Evolutionary conservation across 2,329 filamentous ascomycete genomes (phyloP).

Genomic region (Fusarium circinatum): DNA sequence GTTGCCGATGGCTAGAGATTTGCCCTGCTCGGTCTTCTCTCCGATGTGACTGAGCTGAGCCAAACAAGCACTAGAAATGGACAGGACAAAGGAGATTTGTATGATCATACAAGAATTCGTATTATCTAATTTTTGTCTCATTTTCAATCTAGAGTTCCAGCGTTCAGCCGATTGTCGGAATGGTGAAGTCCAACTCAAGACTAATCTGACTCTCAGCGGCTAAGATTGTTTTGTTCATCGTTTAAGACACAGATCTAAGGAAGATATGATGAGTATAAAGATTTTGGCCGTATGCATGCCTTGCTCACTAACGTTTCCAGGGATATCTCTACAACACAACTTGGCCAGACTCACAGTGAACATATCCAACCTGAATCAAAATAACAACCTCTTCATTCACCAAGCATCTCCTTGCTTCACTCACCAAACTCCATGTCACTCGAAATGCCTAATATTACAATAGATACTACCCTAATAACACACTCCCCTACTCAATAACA

Average conservation of each 20-base stretch:
- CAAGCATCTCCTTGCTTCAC: neutral
- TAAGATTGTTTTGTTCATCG: too few relatives aligned
- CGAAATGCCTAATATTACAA: conserved; percentile 27
- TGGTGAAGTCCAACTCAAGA: neutral
- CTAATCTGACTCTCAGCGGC: too few relatives aligned
- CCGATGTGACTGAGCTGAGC: neutral
- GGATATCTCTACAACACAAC: too few relatives aligned
- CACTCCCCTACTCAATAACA: conserved; percentile 44
- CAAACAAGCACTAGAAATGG: neutral
- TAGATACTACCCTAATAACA: neutral
- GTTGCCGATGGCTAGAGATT: neutral
- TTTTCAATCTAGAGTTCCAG: neutral
- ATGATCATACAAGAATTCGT: neutral
- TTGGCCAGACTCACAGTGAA: neutral
- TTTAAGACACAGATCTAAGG: too few relatives aligned
- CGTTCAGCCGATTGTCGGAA: neutral
- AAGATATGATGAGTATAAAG: too few relatives aligned
- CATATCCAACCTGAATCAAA: neutral
- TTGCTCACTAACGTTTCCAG: fast-evolving
- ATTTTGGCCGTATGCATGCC: too few relatives aligned
- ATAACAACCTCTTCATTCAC: neutral
- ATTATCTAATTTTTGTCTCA: neutral
- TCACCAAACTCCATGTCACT: neutral
- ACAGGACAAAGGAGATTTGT: neutral
- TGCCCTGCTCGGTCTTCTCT: conserved; percentile 13